Conservation (phyloP, 768 basidiomycete genomes). For the Tephrocybe sp. region DNA sequence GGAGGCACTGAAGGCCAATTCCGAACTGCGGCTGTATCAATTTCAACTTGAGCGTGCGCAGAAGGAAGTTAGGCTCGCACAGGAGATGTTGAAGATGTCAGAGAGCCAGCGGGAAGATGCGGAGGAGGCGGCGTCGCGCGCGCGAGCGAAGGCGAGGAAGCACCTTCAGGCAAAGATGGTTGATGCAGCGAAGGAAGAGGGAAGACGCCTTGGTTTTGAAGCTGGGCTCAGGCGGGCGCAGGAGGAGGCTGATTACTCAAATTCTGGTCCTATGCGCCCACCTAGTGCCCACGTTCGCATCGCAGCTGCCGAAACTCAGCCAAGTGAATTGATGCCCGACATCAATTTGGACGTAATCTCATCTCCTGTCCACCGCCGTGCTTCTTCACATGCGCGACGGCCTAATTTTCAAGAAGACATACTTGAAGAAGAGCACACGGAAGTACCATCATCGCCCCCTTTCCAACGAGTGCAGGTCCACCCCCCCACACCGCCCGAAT, state of each 20-base stretch:
- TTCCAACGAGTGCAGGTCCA: not conserved
- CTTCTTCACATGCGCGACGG: not conserved
- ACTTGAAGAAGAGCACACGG: no score
- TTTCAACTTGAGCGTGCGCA: slow-evolving; percentile 40
- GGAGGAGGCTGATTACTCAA: slow-evolving; percentile 23
- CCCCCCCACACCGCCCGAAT: slow-evolving; percentile 6
- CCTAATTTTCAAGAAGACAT: slow-evolving; percentile 5
- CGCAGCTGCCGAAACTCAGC: not conserved
- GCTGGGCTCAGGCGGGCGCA: slow-evolving; percentile 44
- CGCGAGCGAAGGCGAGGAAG: slow-evolving; percentile 49
- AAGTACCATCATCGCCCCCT: not conserved
- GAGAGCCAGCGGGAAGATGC: slow-evolving; percentile 59
- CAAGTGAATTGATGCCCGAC: not conserved
- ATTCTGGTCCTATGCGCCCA: not conserved
- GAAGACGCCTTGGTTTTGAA: slow-evolving; percentile 49
- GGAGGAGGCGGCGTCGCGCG: slow-evolving; percentile 51
- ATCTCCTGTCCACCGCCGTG: slow-evolving; percentile 9
- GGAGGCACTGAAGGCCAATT: slow-evolving; percentile 33
- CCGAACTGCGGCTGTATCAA: slow-evolving; percentile 38
- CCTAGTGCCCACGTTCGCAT: not conserved
- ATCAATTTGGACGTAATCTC: slow-evolving; percentile 7
- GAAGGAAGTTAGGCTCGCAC: slow-evolving; percentile 53
- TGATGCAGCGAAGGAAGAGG: slow-evolving; percentile 57
- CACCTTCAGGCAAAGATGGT: slow-evolving; percentile 51
- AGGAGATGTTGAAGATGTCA: slow-evolving; percentile 44